Evolutionary conservation across 2,329 filamentous ascomycete genomes (phyloP).

Genomic region (Tolypocladium ovalisporum): DNA sequence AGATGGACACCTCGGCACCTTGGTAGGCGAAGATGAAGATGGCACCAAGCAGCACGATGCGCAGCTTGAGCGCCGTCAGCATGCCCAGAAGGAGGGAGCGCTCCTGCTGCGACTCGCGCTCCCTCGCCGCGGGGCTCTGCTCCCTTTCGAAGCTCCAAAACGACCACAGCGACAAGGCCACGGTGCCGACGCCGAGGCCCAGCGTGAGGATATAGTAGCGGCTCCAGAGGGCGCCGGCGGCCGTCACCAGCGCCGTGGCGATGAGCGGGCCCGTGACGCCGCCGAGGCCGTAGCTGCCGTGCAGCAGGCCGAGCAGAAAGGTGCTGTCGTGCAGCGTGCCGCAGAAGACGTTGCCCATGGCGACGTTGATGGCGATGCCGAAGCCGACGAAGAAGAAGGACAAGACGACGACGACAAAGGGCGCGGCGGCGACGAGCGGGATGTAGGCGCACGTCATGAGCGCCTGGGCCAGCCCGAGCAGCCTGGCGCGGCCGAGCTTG

Average conservation of each 20-base stretch:
- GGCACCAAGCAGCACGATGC: constrained; percentile 61
- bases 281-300: constrained; percentile 58
- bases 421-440: constrained; percentile 55
- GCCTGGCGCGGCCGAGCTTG: constrained; percentile 53
- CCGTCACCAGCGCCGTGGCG: constrained; percentile 61
- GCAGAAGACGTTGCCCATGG: constrained; percentile 49
- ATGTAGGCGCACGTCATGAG: constrained; percentile 52
- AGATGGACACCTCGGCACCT: constrained; percentile 73
- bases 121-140: constrained; percentile 22
- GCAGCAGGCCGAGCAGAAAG: constrained; percentile 47
- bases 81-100: constrained; percentile 26
- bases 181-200: constrained; percentile 43
- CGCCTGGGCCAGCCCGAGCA: constrained; percentile 46
- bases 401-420: constrained; percentile 56
- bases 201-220: constrained; percentile 63
- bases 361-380: constrained; percentile 43
- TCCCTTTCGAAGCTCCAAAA: constrained; percentile 64
- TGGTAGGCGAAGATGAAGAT: constrained; percentile 82
- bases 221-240: constrained; percentile 49
- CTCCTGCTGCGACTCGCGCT: constrained; percentile 10
- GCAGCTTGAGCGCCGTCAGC: constrained; percentile 35
- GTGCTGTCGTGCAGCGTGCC: constrained; percentile 43
- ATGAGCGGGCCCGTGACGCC: constrained; percentile 59
- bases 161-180: constrained; percentile 50
- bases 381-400: constrained; percentile 60